A percentile compares a stretch with the other conserved stretches of the same genome.
Conservation (phyloP, 2,329 filamentous ascomycete species). For the Botryotinia convoluta region DNA sequence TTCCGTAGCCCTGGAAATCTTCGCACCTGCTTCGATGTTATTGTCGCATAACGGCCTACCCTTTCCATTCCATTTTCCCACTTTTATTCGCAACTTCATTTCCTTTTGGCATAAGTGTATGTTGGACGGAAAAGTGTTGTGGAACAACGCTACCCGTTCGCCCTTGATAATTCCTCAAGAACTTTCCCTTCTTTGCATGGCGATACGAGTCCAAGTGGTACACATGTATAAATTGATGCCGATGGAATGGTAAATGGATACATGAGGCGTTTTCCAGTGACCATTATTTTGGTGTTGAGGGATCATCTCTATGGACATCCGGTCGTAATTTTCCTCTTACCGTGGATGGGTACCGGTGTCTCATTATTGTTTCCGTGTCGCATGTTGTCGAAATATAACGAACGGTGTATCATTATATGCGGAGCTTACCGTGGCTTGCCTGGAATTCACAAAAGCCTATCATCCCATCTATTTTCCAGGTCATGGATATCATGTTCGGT, state of each 20-base stretch:
- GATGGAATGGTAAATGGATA: constrained; percentile 13
- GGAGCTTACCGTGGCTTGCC: constrained; percentile 6
- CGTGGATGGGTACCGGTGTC: constrained; percentile 1
- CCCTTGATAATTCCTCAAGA: not conserved
- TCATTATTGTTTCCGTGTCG: constrained; percentile 12
- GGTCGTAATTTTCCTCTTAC: not conserved
- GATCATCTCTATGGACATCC: not conserved
- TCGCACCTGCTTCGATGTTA: not conserved
- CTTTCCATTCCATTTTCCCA: not conserved
- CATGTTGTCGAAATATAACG: constrained; percentile 11
- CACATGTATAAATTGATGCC: constrained; percentile 8
- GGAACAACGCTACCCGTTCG: not conserved
- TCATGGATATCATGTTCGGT: constrained; percentile 1
- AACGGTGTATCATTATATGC: not conserved
- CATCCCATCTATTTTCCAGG: not conserved
- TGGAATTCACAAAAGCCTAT: not conserved
- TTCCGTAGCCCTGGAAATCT: constrained; percentile 17
- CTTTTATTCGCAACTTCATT: constrained; percentile 3
- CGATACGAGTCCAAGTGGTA: constrained; percentile 12
- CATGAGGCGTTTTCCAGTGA: not conserved
- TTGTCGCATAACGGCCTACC: constrained; percentile 12
- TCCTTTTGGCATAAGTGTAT: constrained; percentile 1
- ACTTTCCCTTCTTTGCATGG: constrained; percentile 1
- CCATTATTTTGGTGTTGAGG: not conserved
- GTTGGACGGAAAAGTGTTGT: not conserved